Evolutionary conservation across 2,329 filamentous ascomycete genomes (phyloP), one percentile per base, ranked within the genome.

Genomic region (Beauveria varroae): DNA sequence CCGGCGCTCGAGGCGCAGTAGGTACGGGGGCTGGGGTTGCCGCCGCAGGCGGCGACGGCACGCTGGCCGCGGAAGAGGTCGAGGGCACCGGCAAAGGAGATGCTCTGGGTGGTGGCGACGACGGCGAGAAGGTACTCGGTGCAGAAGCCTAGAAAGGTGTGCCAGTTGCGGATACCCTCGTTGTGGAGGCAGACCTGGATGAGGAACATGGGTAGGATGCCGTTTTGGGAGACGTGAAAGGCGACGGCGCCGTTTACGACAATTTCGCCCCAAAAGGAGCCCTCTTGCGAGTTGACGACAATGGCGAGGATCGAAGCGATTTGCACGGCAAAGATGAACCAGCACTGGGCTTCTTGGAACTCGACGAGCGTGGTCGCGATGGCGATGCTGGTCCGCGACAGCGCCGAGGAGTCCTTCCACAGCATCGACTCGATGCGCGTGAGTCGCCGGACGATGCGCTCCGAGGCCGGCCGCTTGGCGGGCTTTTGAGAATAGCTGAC

Each of bases 221-320:
- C 73, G 56, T 74, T 75, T 44, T 72, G 72, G 20, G 69, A 73
- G 49, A 75, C 68, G 57, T 75, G 73, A 44, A 70, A 75, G 5
- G 72, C 73, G 34, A 75, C 68, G 18, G 72, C 73, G 34, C 69
- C 72, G 57, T 75, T 75, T 56, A 75, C 69, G 5, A 75, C 66
- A 46, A 75, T 74, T 53, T 75, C 73, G 20, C 72, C 73, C 73
- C 73, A 75, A 50, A 75, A 75, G 1, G 72, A 70, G 46, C 73
- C 73, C 53, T 75, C 73, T 30, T 75, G 73, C 3, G 73, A 75
- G 61, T 75, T 75, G 65, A 75, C 73, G 28, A 74, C 73, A 30
- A 75, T 74, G 62, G 73, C 72, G 55, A 75, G 73, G 64, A 75
- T 74, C 10, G 73, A 74, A 9, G 73, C 73, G 59, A 75, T 74